Evolutionary conservation across 2,329 filamentous ascomycete genomes (phyloP).

Genomic region (Venturiaceae sp.): DNA sequence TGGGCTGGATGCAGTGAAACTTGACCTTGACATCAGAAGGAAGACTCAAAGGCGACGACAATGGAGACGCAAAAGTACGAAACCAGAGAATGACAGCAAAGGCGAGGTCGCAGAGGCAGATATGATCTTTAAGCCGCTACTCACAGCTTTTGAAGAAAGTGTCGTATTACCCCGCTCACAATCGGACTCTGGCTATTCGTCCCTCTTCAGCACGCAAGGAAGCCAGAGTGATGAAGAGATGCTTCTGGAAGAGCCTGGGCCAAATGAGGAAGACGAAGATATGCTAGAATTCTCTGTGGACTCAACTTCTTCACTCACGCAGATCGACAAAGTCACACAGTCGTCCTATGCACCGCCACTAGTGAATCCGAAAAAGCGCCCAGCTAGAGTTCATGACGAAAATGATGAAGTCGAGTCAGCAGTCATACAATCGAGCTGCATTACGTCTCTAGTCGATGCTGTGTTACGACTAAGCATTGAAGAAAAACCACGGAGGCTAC

Average conservation of each 20-base stretch:
- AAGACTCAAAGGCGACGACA: background rate
- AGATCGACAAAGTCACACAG: background rate
- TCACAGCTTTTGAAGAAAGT: background rate
- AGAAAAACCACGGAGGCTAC: slow-evolving; percentile 15
- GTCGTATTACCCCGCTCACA: background rate
- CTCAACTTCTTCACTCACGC: background rate
- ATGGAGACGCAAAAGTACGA: background rate
- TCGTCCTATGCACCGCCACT: background rate
- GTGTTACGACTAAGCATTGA: slow-evolving; percentile 26
- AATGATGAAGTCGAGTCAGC: background rate
- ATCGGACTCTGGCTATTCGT: background rate
- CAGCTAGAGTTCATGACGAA: background rate
- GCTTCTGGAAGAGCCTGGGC: background rate
- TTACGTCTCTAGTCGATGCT: slow-evolving; percentile 21
- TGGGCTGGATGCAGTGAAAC: slow-evolving; percentile 18
- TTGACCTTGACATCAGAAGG: slow-evolving; percentile 10
- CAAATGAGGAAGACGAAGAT: background rate
- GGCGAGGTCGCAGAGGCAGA: background rate
- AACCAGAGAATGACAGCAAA: background rate
- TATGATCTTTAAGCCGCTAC: background rate
- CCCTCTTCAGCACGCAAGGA: slow-evolving; percentile 8
- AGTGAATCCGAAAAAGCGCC: background rate
- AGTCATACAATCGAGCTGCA: background rate
- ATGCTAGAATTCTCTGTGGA: background rate
- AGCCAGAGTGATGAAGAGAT: background rate